Evolutionary conservation across 148 eudicot species (phyloP).

Genomic region (Chenopodium berlandieri): DNA sequence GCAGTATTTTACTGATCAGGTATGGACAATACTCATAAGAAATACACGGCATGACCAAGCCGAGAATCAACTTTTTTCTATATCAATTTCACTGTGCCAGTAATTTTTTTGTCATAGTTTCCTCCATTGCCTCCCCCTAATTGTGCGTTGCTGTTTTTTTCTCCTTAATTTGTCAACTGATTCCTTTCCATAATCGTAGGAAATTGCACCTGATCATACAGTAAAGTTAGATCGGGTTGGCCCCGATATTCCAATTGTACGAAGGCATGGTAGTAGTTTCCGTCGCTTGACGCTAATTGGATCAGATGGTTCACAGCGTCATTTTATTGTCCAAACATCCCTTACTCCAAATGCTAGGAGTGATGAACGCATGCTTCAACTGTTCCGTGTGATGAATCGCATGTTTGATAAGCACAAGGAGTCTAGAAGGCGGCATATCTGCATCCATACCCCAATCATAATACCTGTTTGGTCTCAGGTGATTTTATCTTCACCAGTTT

Average conservation of each 20-base stretch:
- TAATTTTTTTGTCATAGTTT: neutral
- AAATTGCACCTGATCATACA: constrained; percentile 97
- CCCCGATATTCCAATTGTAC: constrained; percentile 90
- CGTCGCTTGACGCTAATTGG: constrained; percentile 95
- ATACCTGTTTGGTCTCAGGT: constrained; percentile 99
- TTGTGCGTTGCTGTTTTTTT: neutral
- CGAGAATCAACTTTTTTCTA: neutral
- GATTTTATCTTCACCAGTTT: constrained; percentile 1
- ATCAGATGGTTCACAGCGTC: constrained; percentile 97
- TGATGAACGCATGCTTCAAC: constrained; percentile 97
- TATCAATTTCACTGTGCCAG: neutral
- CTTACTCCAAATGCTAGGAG: constrained; percentile 94
- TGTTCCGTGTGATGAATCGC: constrained; percentile 93
- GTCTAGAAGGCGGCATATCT: constrained; percentile 91
- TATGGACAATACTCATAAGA: constrained; percentile 15
- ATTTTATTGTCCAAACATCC: constrained; percentile 95
- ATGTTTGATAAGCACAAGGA: constrained; percentile 99
- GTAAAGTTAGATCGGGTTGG: constrained; percentile 94
- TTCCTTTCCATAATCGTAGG: constrained; percentile 35
- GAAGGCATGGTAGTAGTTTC: constrained; percentile 98
- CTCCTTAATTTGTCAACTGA: neutral
- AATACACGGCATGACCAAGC: neutral
- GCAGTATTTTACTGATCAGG: constrained; percentile 96
- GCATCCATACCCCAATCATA: constrained; percentile 91
- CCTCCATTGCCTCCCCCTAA: no score